Evolutionary conservation across 2,329 filamentous ascomycete genomes (phyloP).

Genomic region (Ascochyta rabiei): DNA sequence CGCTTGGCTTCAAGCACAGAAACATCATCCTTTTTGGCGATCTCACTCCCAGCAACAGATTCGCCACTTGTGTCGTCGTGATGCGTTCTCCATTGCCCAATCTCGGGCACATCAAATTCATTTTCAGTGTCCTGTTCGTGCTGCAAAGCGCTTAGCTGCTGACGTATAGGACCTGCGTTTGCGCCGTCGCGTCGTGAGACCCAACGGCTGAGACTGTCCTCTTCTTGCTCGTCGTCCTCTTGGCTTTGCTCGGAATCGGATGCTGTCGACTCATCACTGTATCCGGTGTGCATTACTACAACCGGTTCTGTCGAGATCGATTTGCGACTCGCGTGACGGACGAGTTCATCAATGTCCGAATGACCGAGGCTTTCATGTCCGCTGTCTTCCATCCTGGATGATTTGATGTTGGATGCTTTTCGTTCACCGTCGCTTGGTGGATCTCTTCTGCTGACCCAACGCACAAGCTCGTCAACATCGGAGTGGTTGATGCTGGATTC

Average conservation of each 20-base stretch:
- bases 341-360: conserved; percentile 42
- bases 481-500: conserved; percentile 39
- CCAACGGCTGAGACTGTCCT: conserved; percentile 44
- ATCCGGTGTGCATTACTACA: conserved; percentile 12
- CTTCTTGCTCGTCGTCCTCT: conserved; percentile 26
- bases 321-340: conserved; percentile 34
- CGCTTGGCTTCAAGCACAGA: conserved; percentile 7
- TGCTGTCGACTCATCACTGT: conserved; percentile 39
- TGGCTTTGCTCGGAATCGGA: conserved; percentile 32
- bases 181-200: conserved; percentile 38
- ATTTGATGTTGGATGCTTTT: conserved; percentile 4
- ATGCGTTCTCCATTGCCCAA: conserved; percentile 28
- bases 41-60: conserved; percentile 16
- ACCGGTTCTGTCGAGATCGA: conserved; percentile 9
- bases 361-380: conserved; percentile 38
- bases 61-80: conserved; percentile 35
- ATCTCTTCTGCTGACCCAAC: conserved; percentile 43
- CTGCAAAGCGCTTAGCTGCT: conserved; percentile 8
- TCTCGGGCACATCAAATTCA: conserved; percentile 33
- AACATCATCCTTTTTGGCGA: conserved; percentile 2
- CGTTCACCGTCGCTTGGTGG: conserved; percentile 38
- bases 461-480: conserved; percentile 39
- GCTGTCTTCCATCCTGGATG: conserved; percentile 26
- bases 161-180: conserved; percentile 29
- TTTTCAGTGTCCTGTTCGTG: conserved; percentile 18